Base-by-base conservation (phyloP, 2,329 filamentous ascomycete genomes). In the Xylariaceae sp. region DNA sequence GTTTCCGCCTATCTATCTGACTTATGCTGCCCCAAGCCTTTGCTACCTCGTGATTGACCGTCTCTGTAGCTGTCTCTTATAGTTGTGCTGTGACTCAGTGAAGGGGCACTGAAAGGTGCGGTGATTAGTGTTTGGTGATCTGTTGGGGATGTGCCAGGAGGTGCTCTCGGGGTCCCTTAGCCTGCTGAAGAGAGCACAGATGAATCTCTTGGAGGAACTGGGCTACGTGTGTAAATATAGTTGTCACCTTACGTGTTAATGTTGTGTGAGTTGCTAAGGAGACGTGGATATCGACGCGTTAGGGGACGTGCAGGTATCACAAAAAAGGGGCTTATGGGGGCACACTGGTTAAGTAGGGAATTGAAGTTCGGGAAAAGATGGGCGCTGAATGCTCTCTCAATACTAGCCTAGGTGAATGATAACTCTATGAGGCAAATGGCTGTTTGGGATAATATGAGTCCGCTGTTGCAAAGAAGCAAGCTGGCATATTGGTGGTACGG, bases 351-450 rank as follows among this genome's bases (percentile, higher is more conserved):
- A 43, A 44, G 20, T 57, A 57, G 57, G 61, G 61, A 26, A 61
- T 20, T 10, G 57, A 55, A 14, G 44, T 60, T 18, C 60, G 57
- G 5, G 61, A 64, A 19, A 18, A 23, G 20, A n/a, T 57, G 41
- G 57, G 60, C 4, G 14, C 59, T 12, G 57, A 62, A 47, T 57
- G 55, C 3, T 60, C 53, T 23, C 29, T 64, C 2, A 48, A 62
- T 12, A 54, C 61, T 4, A 64, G 57, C 19, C 41, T 29, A 5
- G 42, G 19, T 7, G 61, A 59, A 5, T 46, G 18, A 12, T 40
- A 47, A 1, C 46, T 64, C 2, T 64, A 64, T 20, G 59, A 54
- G 43, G 44, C 44, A n/a, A 43, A 56, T 40, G 61, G 61, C 2
- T 64, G 60, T 42, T 21, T 50, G 2, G 48, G 18, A 20, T 52